Conservation (phyloP, 305 asterid genomes). For the Fraxinus velutina region DNA sequence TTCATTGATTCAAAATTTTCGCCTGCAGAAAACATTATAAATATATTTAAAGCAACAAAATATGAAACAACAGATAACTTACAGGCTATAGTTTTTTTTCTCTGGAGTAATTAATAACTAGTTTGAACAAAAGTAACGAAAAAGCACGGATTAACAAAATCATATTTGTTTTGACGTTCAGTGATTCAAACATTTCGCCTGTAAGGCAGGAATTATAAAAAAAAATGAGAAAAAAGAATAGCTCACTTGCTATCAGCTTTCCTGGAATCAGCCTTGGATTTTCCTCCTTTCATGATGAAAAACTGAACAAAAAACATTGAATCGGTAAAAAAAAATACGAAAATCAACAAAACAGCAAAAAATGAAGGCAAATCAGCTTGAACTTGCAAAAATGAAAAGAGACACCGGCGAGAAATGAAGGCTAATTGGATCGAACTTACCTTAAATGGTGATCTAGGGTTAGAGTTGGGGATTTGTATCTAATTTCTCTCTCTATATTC, state of each 20-base stretch:
- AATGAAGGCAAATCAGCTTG: neutral
- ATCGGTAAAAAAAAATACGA: no score
- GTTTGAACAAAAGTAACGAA: neutral
- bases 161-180: neutral
- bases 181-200: neutral
- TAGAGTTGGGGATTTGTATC: conserved; percentile 23
- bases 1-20: neutral
- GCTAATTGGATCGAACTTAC: conserved; percentile 3
- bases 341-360: neutral
- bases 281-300: conserved; percentile 57
- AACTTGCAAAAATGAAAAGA: neutral
- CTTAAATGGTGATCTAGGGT: conserved; percentile 29
- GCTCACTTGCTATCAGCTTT: conserved; percentile 55
- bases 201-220: neutral
- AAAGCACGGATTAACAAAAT: neutral
- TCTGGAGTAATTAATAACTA: neutral
- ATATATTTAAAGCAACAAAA: neutral
- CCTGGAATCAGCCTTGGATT: conserved; percentile 52
- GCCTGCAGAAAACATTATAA: neutral
- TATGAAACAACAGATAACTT: neutral
- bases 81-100: neutral
- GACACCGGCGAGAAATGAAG: neutral
- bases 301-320: neutral
- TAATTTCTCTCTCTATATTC: conserved; percentile 2
- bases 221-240: neutral